A percentile compares a stretch with the other conserved stretches of the same genome.
Evolutionary conservation across 2,329 filamentous ascomycete genomes (phyloP).

Genomic region (Zymoseptoria tritici): DNA sequence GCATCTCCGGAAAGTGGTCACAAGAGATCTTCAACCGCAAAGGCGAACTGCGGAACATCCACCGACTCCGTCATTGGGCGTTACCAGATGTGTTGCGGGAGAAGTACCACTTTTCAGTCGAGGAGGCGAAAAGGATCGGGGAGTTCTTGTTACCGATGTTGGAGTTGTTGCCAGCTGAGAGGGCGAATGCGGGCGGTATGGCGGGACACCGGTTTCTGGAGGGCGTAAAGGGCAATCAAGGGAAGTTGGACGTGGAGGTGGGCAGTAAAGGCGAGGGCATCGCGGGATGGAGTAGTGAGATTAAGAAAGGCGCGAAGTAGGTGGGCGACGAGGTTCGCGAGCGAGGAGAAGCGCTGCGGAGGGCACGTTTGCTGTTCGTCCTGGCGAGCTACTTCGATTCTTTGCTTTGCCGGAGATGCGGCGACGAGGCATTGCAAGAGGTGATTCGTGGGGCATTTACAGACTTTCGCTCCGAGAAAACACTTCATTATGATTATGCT

Average conservation of each 20-base stretch:
- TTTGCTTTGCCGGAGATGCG: background rate
- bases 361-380: background rate
- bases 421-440: background rate
- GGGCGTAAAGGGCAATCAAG: conserved; percentile 69
- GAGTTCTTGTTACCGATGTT: conserved; percentile 88
- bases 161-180: conserved; percentile 75
- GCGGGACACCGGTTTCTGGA: conserved; percentile 74
- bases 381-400: background rate
- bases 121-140: conserved; percentile 70
- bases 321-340: background rate
- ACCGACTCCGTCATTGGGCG: conserved; percentile 91
- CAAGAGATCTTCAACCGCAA: conserved; percentile 99
- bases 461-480: background rate
- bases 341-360: background rate
- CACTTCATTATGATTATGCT: background rate
- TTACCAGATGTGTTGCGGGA: conserved; percentile 86
- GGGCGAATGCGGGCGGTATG: conserved; percentile 96
- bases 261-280: conserved; percentile 85
- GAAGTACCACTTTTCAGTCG: conserved; percentile 89
- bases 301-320: conserved; percentile 64
- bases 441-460: background rate
- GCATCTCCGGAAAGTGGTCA: conserved; percentile 89
- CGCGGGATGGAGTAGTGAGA: conserved; percentile 84
- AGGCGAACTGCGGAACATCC: conserved; percentile 94
- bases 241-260: conserved; percentile 67